These are phyloP conservation scores for Xylariaceae sp. DNA, from an alignment of 2,329 filamentous ascomycete species.

Conservation along the genomic window DNA sequence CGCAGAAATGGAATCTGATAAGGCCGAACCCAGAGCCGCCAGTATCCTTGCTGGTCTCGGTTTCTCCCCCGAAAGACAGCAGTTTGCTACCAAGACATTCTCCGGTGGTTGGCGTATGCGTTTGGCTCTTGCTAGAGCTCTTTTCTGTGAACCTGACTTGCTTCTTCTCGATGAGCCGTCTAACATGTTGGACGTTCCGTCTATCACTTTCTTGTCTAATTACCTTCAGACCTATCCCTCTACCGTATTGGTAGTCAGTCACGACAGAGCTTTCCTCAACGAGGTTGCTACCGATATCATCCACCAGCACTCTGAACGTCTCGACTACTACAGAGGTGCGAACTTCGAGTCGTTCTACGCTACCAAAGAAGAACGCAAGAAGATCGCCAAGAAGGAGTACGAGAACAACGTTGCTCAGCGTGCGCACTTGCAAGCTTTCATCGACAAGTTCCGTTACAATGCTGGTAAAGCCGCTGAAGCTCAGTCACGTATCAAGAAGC, in stretches of 20 bases:
- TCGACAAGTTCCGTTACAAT: conserved; percentile 99
- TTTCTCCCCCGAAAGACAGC: conserved; percentile 89
- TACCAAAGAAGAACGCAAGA: conserved; percentile 92
- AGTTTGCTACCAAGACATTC: conserved; percentile 92
- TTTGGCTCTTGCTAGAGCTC: conserved; percentile 83
- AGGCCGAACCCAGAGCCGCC: conserved; percentile 89
- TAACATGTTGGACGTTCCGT: conserved; percentile 99
- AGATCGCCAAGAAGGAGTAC: conserved; percentile 94
- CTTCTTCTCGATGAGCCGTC: conserved; percentile 97
- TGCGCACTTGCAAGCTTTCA: conserved; percentile 93
- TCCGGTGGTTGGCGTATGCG: conserved; percentile 99
- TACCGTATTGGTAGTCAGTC: conserved; percentile 91
- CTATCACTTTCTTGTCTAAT: conserved; percentile 93
- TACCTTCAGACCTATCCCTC: conserved; percentile 93
- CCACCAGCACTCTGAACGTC: conserved; percentile 91
- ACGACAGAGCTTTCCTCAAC: conserved; percentile 98
- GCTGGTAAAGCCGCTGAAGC: conserved; percentile 97
- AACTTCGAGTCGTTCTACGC: conserved; percentile 98
- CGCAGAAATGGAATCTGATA: conserved; percentile 98
- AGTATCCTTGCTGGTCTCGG: conserved; percentile 95
- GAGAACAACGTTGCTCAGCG: conserved; percentile 96
- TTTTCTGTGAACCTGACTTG: conserved; percentile 97
- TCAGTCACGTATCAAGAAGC: conserved; percentile 97
- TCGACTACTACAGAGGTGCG: conserved; percentile 97
- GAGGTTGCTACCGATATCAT: conserved; percentile 99